Evolutionary conservation across 345 rosid genomes (phyloP).

Genomic region (Euphorbia lathyris): DNA sequence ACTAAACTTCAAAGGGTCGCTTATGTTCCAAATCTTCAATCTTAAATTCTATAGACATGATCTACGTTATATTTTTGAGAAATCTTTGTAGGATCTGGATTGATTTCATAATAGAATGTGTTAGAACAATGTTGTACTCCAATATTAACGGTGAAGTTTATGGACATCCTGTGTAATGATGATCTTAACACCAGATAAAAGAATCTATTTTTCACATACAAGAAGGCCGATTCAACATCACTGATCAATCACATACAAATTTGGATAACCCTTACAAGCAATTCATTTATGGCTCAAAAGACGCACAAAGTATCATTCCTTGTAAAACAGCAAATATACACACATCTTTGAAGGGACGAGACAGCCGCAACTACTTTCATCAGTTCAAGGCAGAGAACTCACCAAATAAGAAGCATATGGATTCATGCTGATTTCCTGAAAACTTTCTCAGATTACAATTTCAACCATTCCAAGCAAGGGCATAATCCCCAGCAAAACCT

Average conservation of each 20-base stretch:
- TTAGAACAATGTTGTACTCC: no score
- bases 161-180: no score
- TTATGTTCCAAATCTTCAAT: no score
- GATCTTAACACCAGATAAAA: no score
- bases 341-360: background rate
- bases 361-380: background rate
- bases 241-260: background rate
- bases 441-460: constrained; percentile 29
- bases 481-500: constrained; percentile 95
- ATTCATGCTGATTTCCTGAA: background rate
- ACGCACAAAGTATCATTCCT: background rate
- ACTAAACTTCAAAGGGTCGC: no score
- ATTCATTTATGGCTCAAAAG: background rate
- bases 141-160: no score
- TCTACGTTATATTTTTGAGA: no score
- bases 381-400: background rate
- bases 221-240: background rate
- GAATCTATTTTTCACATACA: no score
- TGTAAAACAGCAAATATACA: background rate
- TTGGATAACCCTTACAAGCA: background rate
- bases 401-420: background rate
- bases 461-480: constrained; percentile 92
- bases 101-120: no score
- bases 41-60: no score
- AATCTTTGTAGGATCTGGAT: no score